A percentile compares a stretch with the other conserved stretches of the same genome.
Evolutionary conservation across 2,329 filamentous ascomycete species (phyloP).

Genomic region (Coniochaeta sp.): DNA sequence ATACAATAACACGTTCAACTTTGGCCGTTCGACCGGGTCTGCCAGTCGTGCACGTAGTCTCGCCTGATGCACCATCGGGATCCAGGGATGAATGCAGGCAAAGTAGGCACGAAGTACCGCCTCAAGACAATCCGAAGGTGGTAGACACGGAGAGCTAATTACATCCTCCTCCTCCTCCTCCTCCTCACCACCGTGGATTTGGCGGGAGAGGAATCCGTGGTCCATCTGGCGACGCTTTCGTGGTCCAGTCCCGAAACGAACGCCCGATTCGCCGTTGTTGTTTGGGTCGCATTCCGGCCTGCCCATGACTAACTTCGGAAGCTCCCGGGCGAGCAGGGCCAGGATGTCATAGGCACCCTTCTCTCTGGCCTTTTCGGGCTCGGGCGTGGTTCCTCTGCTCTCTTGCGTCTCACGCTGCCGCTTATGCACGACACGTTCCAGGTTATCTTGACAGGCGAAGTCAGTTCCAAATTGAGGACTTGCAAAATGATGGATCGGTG

Average conservation of each 20-base stretch:
- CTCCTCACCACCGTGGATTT: neutral
- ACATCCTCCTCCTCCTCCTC: no score
- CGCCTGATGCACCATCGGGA: slow-evolving; percentile 27
- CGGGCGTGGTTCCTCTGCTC: neutral
- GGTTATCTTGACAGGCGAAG: slow-evolving; percentile 7
- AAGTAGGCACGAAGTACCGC: slow-evolving; percentile 25
- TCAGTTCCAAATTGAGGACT: slow-evolving; percentile 1
- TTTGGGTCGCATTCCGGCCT: no score
- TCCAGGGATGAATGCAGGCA: slow-evolving; percentile 30
- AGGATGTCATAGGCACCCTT: neutral
- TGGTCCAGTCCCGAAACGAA: neutral
- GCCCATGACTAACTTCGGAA: neutral
- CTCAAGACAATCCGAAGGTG: slow-evolving; percentile 11
- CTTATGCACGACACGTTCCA: slow-evolving; percentile 4
- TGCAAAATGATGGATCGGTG: neutral
- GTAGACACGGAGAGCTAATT: neutral
- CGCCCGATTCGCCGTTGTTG: no score
- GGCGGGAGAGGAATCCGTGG: neutral
- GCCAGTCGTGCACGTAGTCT: slow-evolving; percentile 17
- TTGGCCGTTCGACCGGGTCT: slow-evolving; percentile 12
- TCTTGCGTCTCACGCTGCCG: neutral
- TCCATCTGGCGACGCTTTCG: neutral
- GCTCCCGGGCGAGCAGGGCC: neutral
- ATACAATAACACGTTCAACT: slow-evolving; percentile 23
- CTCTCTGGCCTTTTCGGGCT: neutral